These are phyloP conservation scores for Fragaria vesca DNA, from an alignment of 306 rosid species.

Conservation along the genomic window DNA sequence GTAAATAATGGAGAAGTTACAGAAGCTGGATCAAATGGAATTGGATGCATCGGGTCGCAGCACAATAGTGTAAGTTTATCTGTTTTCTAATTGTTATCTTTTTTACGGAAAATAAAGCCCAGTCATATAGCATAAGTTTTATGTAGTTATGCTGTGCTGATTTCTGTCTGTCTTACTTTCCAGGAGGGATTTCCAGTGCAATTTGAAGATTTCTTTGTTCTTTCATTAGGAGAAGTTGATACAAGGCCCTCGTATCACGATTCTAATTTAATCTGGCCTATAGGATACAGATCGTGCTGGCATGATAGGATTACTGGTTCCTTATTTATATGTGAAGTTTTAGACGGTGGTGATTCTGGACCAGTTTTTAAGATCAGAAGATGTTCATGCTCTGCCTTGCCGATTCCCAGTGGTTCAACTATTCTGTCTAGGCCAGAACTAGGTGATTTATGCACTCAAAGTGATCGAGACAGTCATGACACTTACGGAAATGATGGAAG, in stretches of 20 bases:
- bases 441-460: conserved; percentile 40
- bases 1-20: conserved; percentile 42
- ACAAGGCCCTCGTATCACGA: conserved; percentile 68
- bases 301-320: conserved; percentile 93
- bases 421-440: conserved; percentile 43
- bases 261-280: conserved; percentile 59
- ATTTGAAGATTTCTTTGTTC: conserved; percentile 84
- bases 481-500: conserved; percentile 44
- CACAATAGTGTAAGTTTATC: conserved; percentile 52
- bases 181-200: conserved; percentile 92
- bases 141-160: conserved; percentile 32
- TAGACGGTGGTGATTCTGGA: conserved; percentile 90
- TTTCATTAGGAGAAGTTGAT: conserved; percentile 85
- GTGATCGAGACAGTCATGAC: conserved; percentile 42
- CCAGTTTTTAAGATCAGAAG: conserved; percentile 80
- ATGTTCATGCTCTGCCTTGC: conserved; percentile 61
- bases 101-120: neutral
- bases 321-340: conserved; percentile 70
- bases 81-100: conserved; percentile 23
- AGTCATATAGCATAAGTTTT: conserved; percentile 8
- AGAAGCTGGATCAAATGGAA: conserved; percentile 45
- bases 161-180: conserved; percentile 35
- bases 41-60: conserved; percentile 33
- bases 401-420: conserved; percentile 63
- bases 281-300: conserved; percentile 90